Conservation (phyloP, 2,329 filamentous ascomycete genomes). For the Cercospora janseana region DNA sequence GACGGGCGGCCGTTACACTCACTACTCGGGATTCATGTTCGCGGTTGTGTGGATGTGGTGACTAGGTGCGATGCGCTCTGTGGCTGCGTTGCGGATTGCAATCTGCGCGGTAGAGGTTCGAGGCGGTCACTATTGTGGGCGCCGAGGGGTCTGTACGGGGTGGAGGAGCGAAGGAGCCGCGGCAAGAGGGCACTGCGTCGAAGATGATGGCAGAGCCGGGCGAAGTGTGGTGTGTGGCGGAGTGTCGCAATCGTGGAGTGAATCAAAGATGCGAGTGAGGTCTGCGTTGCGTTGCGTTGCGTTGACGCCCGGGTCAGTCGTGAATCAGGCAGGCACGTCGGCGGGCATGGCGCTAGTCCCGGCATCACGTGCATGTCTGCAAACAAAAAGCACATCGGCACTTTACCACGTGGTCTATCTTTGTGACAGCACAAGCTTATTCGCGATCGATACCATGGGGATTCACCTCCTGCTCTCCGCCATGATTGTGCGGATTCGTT, state of each 20-base stretch:
- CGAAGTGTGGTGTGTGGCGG: not conserved
- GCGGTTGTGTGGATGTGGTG: constrained; percentile 13
- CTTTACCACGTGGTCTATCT: constrained; percentile 1
- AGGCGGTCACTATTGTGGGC: constrained; percentile 9
- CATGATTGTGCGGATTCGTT: no score
- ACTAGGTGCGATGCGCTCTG: constrained; percentile 9
- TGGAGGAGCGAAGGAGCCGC: not conserved
- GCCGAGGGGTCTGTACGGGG: constrained; percentile 6
- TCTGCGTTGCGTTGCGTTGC: not conserved
- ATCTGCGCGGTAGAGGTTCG: constrained; percentile 1
- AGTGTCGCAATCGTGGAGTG: constrained; percentile 7
- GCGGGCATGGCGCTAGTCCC: no score
- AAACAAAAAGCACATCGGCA: constrained; percentile 11
- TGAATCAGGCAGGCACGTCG: constrained; percentile 8
- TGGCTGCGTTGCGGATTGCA: not conserved
- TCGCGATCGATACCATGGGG: no score
- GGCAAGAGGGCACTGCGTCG: not conserved
- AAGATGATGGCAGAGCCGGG: not conserved
- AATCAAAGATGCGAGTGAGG: constrained; percentile 13
- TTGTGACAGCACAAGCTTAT: not conserved
- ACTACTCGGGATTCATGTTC: constrained; percentile 89
- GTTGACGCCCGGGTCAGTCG: constrained; percentile 1
- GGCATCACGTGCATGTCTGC: constrained; percentile 6
- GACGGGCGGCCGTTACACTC: constrained; percentile 46
- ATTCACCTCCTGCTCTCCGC: no score